Evolutionary conservation across 73 alveolate genomes (phyloP), one percentile per base, ranked within the genome.

Genomic region (Paramecium biaurelia): DNA sequence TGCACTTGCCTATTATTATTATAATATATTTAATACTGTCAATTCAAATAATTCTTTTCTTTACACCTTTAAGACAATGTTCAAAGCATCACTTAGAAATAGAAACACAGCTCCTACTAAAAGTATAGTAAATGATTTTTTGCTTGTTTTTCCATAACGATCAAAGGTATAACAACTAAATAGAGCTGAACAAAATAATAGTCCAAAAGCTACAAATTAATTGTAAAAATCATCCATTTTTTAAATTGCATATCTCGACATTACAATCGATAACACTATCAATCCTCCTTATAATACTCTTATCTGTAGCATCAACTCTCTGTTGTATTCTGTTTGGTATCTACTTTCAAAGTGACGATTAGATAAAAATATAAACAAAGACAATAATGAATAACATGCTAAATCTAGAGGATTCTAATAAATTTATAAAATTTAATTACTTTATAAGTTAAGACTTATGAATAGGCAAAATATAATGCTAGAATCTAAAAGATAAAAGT

Each of bases 191-290:
- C 45, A 26, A 0, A 63, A n/a, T 49, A 63, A 63, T n/a, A 63
- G 11, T 23, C 84, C 84, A 30, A 63, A 63, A 4, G 45, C 84
- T 12, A 63, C 49, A 63, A 63, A 63, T 32, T 63, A 63, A 63
- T 63, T 63, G 45, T 63, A 63, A 63, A 63, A 63, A 24, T 63
- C 84, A 63, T 63, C 84, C 45, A 63, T 30, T 63, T 63, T 63
- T 63, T 63, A 6, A 12, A 63, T 63, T 26, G 84, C 84, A 63
- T 63, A 63, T 63, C 45, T 63, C 6, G 84, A 63, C 41, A 63
- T 63, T 11, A 63, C 84, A 26, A 63, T 30, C 12, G 84, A 26
- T 30, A 63, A 32, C 12, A 63, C 84, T 30, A 63, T 2, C 84
- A 63, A 63, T 63, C 49, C 84, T 23, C 84, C 84, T 24, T 63